phyloP scores from a whole-genome alignment of 768 basidiomycete species.

The Boletus coccyginus region DNA sequence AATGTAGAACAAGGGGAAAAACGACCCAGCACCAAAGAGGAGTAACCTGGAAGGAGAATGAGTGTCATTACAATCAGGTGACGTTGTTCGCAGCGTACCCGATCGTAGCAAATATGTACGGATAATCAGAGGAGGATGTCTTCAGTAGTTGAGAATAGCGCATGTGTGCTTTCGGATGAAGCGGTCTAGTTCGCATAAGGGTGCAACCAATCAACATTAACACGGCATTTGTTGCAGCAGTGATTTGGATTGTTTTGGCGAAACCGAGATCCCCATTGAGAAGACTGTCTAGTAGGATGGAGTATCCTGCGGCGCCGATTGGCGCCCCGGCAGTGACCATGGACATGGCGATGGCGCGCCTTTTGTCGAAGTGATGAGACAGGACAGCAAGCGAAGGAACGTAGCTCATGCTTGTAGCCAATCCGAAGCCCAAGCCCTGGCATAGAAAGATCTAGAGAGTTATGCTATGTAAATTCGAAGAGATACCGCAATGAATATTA shows the following conservation, averaged over 20 bases:
- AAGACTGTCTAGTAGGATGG: conserved; percentile 30
- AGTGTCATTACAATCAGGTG: not conserved
- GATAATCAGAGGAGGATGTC: conserved; percentile 19
- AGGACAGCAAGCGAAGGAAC: conserved; percentile 45
- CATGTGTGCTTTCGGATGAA: conserved; percentile 14
- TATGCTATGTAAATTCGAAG: conserved; percentile 20
- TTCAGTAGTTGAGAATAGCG: conserved; percentile 19
- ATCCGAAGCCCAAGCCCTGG: conserved; percentile 42
- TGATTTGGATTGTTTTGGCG: conserved; percentile 42
- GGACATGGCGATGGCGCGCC: conserved; percentile 42
- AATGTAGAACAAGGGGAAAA: conserved; percentile 45
- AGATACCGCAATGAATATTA: not conserved
- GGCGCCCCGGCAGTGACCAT: conserved; percentile 38
- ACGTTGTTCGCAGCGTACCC: conserved; percentile 16
- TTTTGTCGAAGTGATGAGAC: conserved; percentile 43
- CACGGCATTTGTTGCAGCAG: conserved; percentile 40
- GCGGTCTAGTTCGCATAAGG: conserved; percentile 40
- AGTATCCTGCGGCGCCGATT: conserved; percentile 22
- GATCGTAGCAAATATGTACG: conserved; percentile 22
- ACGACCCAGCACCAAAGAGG: conserved; percentile 22
- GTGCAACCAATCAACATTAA: conserved; percentile 34
- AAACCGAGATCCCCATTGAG: conserved; percentile 31
- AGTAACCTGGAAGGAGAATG: conserved; percentile 9
- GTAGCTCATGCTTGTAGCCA: conserved; percentile 38
- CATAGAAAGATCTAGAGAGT: conserved; percentile 35